These are phyloP conservation scores for Pinguiococcus pyrenoidosus DNA, from an alignment of 108 stramenopile species.

Conservation along the genomic window DNA sequence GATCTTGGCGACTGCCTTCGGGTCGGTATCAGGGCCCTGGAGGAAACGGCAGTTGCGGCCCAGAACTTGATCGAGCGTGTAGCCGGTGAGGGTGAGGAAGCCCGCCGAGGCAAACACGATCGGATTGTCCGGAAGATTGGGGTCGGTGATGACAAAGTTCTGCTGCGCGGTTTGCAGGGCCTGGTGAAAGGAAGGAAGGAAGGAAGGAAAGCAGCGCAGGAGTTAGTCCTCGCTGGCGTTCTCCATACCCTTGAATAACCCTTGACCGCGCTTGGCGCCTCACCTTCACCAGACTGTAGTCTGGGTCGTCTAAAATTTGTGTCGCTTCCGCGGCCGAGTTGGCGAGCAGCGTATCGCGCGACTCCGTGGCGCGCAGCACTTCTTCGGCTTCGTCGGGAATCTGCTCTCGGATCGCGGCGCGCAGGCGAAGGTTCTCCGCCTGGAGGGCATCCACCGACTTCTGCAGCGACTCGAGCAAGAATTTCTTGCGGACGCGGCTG, in stretches of 20 bases:
- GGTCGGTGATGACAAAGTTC: constrained; percentile 96
- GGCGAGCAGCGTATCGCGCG: constrained; percentile 12
- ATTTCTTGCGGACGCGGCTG: constrained; percentile 88
- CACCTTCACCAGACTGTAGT: constrained; percentile 94
- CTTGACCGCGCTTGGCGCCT: too few relatives aligned
- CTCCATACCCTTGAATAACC: too few relatives aligned
- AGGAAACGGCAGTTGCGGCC: constrained; percentile 21
- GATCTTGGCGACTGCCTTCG: constrained; percentile 43
- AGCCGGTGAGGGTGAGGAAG: constrained; percentile 81
- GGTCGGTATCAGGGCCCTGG: constrained; percentile 21
- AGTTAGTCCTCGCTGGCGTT: too few relatives aligned
- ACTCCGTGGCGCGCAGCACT: constrained; percentile 6
- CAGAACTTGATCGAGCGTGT: constrained; percentile 69
- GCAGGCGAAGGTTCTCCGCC: constrained; percentile 59
- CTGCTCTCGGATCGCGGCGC: constrained; percentile 24
- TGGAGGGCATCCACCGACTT: constrained; percentile 75
- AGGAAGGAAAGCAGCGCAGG: too few relatives aligned
- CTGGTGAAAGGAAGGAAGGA: too few relatives aligned
- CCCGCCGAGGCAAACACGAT: constrained; percentile 35
- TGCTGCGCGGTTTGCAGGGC: constrained; percentile 94
- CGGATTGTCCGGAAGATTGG: constrained; percentile 81
- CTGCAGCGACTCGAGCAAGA: constrained; percentile 79
- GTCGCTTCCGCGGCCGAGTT: not conserved
- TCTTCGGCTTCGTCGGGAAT: constrained; percentile 8
- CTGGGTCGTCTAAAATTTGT: constrained; percentile 73